A percentile compares a stretch with the other conserved stretches of the same genome.
phyloP scores from a whole-genome alignment of 257 asterid species.

The Solanum okadae region DNA sequence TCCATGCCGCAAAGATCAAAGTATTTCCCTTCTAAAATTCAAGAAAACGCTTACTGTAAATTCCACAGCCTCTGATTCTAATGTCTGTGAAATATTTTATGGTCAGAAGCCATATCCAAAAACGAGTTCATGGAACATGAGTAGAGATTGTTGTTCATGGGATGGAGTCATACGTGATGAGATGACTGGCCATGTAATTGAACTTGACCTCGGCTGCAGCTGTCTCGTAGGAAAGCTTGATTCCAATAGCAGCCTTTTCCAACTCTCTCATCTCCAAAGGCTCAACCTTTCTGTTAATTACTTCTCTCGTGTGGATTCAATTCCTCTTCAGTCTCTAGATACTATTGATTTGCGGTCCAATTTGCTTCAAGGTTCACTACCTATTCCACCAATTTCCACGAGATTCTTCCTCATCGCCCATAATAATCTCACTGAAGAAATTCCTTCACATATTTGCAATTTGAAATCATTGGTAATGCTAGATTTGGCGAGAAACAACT shows the following conservation, averaged over 20 bases:
- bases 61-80: too few relatives aligned
- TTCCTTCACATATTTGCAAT: neutral
- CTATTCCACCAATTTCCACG: too few relatives aligned
- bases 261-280: too few relatives aligned
- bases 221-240: neutral
- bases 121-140: neutral
- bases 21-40: neutral
- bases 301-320: too few relatives aligned
- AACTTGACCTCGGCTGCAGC: neutral
- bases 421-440: neutral
- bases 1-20: neutral
- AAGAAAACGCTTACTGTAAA: neutral
- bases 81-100: too few relatives aligned
- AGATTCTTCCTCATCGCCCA: too few relatives aligned
- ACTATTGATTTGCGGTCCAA: too few relatives aligned
- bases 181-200: neutral
- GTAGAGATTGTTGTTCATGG: neutral
- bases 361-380: too few relatives aligned
- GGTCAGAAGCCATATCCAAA: too few relatives aligned
- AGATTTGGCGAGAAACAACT: neutral
- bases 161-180: neutral
- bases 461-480: neutral
- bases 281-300: fast-evolving
- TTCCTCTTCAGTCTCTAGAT: too few relatives aligned
- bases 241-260: neutral